Evolutionary conservation across 2,329 filamentous ascomycete species (phyloP).

Genomic region (Lasiodiplodia hormozganensis): DNA sequence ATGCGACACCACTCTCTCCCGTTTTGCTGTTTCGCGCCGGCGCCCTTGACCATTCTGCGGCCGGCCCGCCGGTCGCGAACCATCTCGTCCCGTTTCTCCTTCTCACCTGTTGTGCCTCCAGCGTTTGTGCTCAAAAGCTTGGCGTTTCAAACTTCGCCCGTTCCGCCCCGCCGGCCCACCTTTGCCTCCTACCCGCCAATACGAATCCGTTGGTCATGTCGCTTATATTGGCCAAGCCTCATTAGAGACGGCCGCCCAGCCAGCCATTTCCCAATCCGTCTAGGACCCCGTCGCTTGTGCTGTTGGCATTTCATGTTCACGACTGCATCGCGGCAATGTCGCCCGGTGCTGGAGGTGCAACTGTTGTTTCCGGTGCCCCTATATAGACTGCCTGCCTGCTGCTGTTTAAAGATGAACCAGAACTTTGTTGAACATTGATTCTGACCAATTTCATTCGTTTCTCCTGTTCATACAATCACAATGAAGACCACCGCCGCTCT

Average conservation of each 20-base stretch:
- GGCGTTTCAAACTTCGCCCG: conserved; percentile 9
- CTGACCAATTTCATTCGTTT: conserved; percentile 6
- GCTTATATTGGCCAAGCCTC: conserved; percentile 17
- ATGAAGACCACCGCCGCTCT: conserved; percentile 37
- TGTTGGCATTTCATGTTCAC: conserved; percentile 14
- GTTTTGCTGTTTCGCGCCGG: conserved; percentile 1
- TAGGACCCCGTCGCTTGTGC: conserved; percentile 2
- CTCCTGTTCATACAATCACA: not conserved
- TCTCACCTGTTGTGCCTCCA: not conserved
- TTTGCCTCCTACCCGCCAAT: not conserved
- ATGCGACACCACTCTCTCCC: conserved; percentile 1
- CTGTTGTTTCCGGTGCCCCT: not conserved
- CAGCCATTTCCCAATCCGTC: conserved; percentile 6
- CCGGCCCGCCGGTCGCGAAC: not conserved
- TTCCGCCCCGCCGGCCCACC: not conserved
- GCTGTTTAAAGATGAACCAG: not conserved
- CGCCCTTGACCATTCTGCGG: not conserved
- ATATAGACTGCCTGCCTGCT: not conserved
- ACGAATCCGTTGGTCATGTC: not conserved
- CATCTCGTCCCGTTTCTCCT: not conserved
- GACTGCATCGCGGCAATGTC: not conserved
- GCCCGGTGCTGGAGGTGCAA: not conserved
- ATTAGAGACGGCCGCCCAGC: conserved; percentile 3
- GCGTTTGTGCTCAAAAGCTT: not conserved
- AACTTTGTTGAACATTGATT: conserved; percentile 19